Percentiles rank a stretch among this genome's conserved stretches.
These are phyloP conservation scores for Corymbia citriodora DNA, from an alignment of 441 rosid genomes.

Conservation along the genomic window DNA sequence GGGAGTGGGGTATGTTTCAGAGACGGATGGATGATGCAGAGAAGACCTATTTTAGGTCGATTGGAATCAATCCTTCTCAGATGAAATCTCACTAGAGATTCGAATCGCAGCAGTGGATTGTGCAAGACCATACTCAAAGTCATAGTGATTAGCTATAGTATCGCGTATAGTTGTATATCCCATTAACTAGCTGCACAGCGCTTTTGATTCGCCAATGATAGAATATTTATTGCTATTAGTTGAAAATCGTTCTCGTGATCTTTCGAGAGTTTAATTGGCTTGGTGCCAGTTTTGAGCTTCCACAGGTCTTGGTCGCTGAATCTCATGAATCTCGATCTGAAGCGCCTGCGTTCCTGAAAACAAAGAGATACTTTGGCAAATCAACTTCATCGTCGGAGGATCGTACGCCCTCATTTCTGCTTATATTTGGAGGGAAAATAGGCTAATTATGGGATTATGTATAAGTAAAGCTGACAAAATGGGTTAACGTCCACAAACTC, in stretches of 20 bases:
- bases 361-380: not conserved
- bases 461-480: not conserved
- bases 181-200: not conserved
- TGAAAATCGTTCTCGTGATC: not conserved
- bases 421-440: not conserved
- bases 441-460: not conserved
- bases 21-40: conserved; percentile 64
- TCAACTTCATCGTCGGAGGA: not conserved
- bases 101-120: conserved; percentile 1
- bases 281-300: not conserved
- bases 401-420: not conserved
- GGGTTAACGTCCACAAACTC: not conserved
- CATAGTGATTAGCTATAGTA: not conserved
- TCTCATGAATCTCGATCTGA: not conserved
- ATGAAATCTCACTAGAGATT: conserved; percentile 26
- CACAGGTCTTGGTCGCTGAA: not conserved
- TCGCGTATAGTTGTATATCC: conserved; percentile 11
- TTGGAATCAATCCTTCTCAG: conserved; percentile 30
- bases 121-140: conserved; percentile 6
- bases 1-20: conserved; percentile 86
- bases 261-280: not conserved
- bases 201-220: not conserved
- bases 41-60: conserved; percentile 35
- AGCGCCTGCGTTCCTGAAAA: not conserved
- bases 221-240: not conserved